Percentiles rank a stretch among this genome's conserved stretches.
Conservation (phyloP, 2,329 filamentous ascomycete species). For the Pseudogymnoascus sp. region DNA sequence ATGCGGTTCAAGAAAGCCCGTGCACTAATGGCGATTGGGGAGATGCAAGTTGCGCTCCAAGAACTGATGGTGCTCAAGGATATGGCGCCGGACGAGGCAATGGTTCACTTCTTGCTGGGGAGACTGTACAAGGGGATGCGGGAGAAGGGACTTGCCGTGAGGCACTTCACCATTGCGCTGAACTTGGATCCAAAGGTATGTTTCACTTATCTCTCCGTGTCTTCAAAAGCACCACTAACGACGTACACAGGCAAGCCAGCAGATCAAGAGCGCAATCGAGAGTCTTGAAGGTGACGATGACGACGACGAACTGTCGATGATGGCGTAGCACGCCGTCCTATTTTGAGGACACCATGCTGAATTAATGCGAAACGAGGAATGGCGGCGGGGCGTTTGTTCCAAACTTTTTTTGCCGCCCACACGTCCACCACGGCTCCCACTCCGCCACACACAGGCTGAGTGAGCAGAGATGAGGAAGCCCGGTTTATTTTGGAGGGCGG, state of each 20-base stretch:
- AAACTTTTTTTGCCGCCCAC: not conserved
- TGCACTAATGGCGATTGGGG: slow-evolving; percentile 67
- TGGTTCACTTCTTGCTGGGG: slow-evolving; percentile 89
- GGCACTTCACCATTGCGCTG: slow-evolving; percentile 87
- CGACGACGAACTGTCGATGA: slow-evolving; percentile 50
- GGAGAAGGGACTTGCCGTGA: slow-evolving; percentile 72
- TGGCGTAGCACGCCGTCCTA: slow-evolving; percentile 26
- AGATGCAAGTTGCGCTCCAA: slow-evolving; percentile 61
- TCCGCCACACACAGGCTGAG: not conserved
- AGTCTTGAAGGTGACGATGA: slow-evolving; percentile 73
- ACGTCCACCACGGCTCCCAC: not conserved
- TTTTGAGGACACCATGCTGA: not conserved
- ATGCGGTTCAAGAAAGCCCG: slow-evolving; percentile 91
- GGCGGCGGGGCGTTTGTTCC: not conserved
- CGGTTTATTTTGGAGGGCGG: not conserved
- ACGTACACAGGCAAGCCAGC: slow-evolving; percentile 63
- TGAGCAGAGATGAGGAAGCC: not conserved
- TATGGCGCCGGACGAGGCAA: slow-evolving; percentile 86
- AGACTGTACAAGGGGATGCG: slow-evolving; percentile 68
- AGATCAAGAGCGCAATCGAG: slow-evolving; percentile 96
- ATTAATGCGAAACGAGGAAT: slow-evolving; percentile 5
- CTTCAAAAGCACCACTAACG: slow-evolving; percentile 11
- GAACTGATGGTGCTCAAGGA: slow-evolving; percentile 87
- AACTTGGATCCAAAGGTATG: slow-evolving; percentile 93
- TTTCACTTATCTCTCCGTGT: slow-evolving; percentile 9